These are phyloP conservation scores for Amanita rimosa DNA, from an alignment of 768 basidiomycete genomes.

Conservation along the genomic window DNA sequence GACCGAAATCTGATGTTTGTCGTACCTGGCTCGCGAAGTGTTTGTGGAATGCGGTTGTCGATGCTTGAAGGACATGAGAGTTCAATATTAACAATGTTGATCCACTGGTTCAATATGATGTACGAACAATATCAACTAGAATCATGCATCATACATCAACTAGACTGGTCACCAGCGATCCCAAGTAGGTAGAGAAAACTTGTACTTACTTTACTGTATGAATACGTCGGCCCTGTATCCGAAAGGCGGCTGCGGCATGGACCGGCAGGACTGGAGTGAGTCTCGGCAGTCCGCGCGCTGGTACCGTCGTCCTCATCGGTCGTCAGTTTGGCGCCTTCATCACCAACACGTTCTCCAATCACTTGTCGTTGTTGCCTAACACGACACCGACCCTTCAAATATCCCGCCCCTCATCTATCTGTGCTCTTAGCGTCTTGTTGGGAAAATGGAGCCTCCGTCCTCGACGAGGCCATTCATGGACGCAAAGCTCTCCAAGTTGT, in stretches of 20 bases:
- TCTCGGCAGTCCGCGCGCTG: neutral
- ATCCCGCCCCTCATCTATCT: neutral
- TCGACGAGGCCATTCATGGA: slow-evolving; percentile 1
- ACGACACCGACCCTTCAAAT: neutral
- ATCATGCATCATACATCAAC: no score
- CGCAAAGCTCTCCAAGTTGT: neutral
- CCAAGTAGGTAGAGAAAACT: no score
- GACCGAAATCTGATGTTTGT: no score
- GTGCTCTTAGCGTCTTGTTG: neutral
- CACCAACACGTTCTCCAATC: slow-evolving; percentile 1
- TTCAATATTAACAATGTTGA: no score
- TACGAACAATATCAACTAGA: no score
- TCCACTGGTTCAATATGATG: no score
- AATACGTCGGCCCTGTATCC: neutral
- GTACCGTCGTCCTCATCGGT: neutral
- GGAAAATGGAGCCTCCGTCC: neutral
- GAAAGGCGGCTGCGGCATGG: neutral
- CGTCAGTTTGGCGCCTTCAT: slow-evolving; percentile 7
- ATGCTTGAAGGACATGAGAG: neutral
- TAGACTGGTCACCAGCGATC: no score
- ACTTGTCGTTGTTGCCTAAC: neutral
- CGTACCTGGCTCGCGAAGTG: no score
- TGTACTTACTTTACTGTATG: no score
- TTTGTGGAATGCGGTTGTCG: neutral
- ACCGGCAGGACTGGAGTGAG: slow-evolving; percentile 7